These are phyloP conservation scores for Heliamphora pulchella DNA, from an alignment of 179 eudicot species.

Conservation along the genomic window DNA sequence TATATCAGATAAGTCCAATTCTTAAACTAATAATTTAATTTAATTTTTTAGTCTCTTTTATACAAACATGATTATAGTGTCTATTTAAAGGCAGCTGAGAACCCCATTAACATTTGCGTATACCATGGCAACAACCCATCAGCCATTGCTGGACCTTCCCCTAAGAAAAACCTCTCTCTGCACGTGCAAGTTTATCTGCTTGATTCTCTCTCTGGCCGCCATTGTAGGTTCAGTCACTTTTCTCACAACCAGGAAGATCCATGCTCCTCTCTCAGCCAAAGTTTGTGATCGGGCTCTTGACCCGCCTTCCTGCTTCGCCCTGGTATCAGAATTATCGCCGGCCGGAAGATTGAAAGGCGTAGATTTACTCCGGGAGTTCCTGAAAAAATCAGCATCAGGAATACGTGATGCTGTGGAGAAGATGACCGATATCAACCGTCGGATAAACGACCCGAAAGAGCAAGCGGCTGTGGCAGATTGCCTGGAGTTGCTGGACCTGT, in stretches of 20 bases:
- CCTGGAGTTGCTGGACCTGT: constrained; percentile 43
- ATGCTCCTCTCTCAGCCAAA: neutral
- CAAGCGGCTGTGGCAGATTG: constrained; percentile 39
- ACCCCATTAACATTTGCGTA: neutral
- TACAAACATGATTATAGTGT: no score
- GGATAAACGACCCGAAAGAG: constrained; percentile 16
- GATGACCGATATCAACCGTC: constrained; percentile 18
- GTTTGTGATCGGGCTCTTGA: constrained; percentile 32
- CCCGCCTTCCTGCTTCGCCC: constrained; percentile 20
- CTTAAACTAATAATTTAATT: no score
- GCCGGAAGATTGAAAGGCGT: constrained; percentile 6
- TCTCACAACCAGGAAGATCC: constrained; percentile 11
- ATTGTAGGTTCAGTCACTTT: constrained; percentile 9
- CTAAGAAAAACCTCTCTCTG: neutral
- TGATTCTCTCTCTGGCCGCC: constrained; percentile 15
- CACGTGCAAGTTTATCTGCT: constrained; percentile 14
- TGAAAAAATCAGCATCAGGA: constrained; percentile 13
- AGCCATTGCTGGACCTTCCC: constrained; percentile 24
- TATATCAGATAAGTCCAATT: no score
- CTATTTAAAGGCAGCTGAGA: constrained; percentile 1
- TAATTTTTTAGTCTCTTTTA: no score
- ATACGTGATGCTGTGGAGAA: neutral
- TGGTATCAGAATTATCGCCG: constrained; percentile 22
- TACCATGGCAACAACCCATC: constrained; percentile 17
- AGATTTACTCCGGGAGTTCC: constrained; percentile 19